Percentiles rank a stretch among this genome's conserved stretches.
These are phyloP conservation scores for Candida ortonii DNA, from an alignment of 805 yeast genomes.

Conservation along the genomic window DNA sequence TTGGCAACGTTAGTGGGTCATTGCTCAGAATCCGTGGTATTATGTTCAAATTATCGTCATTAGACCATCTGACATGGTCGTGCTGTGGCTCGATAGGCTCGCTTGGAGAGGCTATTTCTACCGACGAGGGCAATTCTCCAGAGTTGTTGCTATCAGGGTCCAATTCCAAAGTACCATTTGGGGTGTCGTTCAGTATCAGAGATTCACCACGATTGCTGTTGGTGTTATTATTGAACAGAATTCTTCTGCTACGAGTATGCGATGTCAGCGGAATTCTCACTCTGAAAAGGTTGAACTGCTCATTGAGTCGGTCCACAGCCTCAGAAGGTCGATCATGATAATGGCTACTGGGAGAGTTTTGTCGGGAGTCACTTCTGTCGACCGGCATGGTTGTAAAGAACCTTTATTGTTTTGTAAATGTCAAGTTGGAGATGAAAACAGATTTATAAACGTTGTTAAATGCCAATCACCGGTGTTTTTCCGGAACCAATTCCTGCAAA, in stretches of 20 bases:
- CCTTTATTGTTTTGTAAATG: too few relatives aligned
- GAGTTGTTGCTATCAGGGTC: neutral
- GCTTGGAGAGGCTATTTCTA: neutral
- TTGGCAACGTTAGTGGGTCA: slow-evolving; percentile 10
- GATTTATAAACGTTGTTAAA: too few relatives aligned
- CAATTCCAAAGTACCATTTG: too few relatives aligned
- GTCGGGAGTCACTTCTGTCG: slow-evolving; percentile 8
- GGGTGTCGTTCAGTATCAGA: too few relatives aligned
- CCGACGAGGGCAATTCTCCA: slow-evolving; percentile 3
- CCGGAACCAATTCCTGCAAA: too few relatives aligned
- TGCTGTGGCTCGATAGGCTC: slow-evolving; percentile 6
- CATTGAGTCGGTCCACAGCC: slow-evolving; percentile 14
- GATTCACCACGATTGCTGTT: too few relatives aligned
- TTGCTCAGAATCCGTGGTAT: slow-evolving; percentile 24
- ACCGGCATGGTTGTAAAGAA: too few relatives aligned
- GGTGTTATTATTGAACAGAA: slow-evolving; percentile 3
- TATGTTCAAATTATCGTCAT: slow-evolving; percentile 21
- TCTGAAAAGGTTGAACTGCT: slow-evolving; percentile 19
- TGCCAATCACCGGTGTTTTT: too few relatives aligned
- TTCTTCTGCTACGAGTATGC: slow-evolving; percentile 11
- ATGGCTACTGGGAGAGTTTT: too few relatives aligned
- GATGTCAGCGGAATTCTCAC: slow-evolving; percentile 17
- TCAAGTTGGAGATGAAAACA: too few relatives aligned
- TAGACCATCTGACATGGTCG: slow-evolving; percentile 29
- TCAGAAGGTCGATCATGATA: slow-evolving; percentile 7